A percentile compares a stretch with the other conserved stretches of the same genome.
These are phyloP conservation scores for Wickerhamomyces sp. DNA, from an alignment of 1,139 yeast species.

Conservation along the genomic window DNA sequence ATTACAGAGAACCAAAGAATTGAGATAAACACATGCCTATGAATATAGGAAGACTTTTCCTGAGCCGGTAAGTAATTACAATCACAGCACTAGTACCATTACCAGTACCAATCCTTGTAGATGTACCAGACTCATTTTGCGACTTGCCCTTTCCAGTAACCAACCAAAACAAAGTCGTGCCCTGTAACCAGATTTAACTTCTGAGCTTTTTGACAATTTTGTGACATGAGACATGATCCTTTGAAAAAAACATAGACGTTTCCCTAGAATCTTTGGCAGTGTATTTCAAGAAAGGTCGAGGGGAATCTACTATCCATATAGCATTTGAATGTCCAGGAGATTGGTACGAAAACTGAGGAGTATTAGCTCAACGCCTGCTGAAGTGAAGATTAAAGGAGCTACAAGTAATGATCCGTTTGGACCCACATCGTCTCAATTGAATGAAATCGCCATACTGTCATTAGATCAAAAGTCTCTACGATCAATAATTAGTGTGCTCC, in stretches of 20 bases:
- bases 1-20: conserved; percentile 41
- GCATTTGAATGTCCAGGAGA: conserved; percentile 55
- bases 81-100: not conserved
- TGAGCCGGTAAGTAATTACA: too few relatives aligned
- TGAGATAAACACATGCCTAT: not conserved
- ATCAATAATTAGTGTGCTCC: conserved; percentile 88
- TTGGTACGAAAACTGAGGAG: conserved; percentile 83
- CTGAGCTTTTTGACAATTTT: too few relatives aligned
- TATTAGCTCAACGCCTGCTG: conserved; percentile 85
- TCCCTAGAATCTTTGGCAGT: too few relatives aligned
- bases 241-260: too few relatives aligned
- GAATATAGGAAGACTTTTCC: too few relatives aligned
- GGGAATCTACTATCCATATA: too few relatives aligned
- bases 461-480: conserved; percentile 65
- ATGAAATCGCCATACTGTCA: conserved; percentile 73
- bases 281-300: too few relatives aligned
- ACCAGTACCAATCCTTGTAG: too few relatives aligned
- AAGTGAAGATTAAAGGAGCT: conserved; percentile 84
- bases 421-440: conserved; percentile 78
- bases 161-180: conserved; percentile 19
- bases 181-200: not conserved
- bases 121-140: not conserved
- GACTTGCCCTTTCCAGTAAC: conserved; percentile 1
- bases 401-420: conserved; percentile 88
- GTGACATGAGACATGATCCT: too few relatives aligned